phyloP scores from a whole-genome alignment of 768 basidiomycete genomes.

The Rhodotorula paludigena region DNA sequence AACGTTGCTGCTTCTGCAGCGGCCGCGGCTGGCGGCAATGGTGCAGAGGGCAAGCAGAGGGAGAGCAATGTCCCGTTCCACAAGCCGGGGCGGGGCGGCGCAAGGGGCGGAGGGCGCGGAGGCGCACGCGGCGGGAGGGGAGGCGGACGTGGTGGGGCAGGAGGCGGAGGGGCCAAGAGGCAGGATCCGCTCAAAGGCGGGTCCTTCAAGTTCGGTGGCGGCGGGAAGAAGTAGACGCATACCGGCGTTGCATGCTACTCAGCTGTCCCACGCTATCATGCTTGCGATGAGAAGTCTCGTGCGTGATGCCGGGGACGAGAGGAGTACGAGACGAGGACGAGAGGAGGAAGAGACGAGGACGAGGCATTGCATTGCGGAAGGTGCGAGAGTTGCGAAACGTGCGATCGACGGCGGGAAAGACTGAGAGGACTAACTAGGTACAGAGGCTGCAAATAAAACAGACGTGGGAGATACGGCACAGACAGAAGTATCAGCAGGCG shows the following conservation, averaged over 20 bases:
- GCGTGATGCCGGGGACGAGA: no score
- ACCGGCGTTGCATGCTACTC: neutral
- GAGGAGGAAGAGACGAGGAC: no score
- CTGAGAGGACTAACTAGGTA: no score
- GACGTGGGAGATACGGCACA: no score
- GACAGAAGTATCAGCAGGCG: no score
- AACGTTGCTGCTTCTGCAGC: conserved; percentile 11
- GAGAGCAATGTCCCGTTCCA: conserved; percentile 27
- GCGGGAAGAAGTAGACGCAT: conserved; percentile 15
- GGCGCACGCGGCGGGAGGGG: conserved; percentile 1
- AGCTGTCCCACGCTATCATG: no score
- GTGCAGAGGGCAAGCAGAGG: neutral
- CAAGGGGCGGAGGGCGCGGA: conserved; percentile 5
- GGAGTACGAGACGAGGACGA: no score
- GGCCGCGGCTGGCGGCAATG: neutral
- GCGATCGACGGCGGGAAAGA: no score
- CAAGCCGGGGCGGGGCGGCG: conserved; percentile 23
- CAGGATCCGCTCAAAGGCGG: conserved; percentile 38
- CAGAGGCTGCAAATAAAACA: no score
- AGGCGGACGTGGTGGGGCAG: conserved; percentile 2
- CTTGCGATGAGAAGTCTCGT: no score
- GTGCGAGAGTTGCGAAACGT: no score
- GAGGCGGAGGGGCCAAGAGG: conserved; percentile 22
- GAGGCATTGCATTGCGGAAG: no score
- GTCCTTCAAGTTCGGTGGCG: conserved; percentile 25